Evolutionary conservation across 208 protist species (phyloP), one percentile per base, ranked within the genome.

Genomic region (Vickermania spadyakhi): DNA sequence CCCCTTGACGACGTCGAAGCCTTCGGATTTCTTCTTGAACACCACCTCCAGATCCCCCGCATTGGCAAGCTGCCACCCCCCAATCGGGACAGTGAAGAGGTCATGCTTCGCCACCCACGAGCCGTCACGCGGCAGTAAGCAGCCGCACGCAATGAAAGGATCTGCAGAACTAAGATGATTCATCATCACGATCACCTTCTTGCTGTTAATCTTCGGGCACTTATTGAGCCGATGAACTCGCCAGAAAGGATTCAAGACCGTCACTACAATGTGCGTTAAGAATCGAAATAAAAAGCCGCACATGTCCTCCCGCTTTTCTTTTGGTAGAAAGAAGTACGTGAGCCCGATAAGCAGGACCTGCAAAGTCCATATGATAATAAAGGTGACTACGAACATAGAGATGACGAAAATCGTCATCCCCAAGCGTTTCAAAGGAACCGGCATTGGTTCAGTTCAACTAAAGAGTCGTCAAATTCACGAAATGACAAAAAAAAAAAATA

Each of bases 171-270:
- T 91, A 29, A 87, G 67, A 66, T 94, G 87, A 65, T 94, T 94
- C 65, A 94, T 81, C 81, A 91, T 88, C 2, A 94, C 27, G 56
- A 94, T 77, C 13, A 88, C 64, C 66, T 86, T 86, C 60, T 77
- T 76, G 29, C 36, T 78, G 51, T 79, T 62, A 27, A 75, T 62
- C 52, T 81, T 62, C 13, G 83, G 87, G 42, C 89, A 88, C 29
- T 75, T 76, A 61, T 82, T 81, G 21, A 84, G 75, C 5, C 85
- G 77, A 55, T 79, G 67, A 42, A 75, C 70, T 60, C 63, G 73
- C 84, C 87, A 94, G 57, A 94, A 86, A 11, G 87, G 87, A 72
- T 94, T 94, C 27, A 91, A 52, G 1, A 81, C 13, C 58, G 86
- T 83, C 63, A 81, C 77, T 31, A 60, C 60, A 5, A 84, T 55